Evolutionary conservation across 2,329 filamentous ascomycete species (phyloP), one percentile per base, ranked within the genome.

Genomic region (Didymella exigua): DNA sequence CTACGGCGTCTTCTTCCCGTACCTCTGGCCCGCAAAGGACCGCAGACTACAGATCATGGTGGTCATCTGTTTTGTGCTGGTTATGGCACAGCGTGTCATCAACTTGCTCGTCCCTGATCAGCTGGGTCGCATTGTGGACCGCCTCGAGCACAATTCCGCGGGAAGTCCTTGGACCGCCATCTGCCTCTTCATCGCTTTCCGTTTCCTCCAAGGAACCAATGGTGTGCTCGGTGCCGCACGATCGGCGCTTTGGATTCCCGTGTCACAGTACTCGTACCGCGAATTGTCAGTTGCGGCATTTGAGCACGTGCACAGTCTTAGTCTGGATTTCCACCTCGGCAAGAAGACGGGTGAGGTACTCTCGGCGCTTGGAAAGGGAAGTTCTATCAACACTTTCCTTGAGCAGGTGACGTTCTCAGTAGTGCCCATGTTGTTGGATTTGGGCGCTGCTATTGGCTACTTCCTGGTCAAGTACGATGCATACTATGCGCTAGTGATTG

Each of bases 331-430:
- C 70, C 95, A 99, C 72, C 84, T 98, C 3, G 92, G 91, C 47
- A 99, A 99, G 78, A 91, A 93, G 70, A 99, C 95, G 0, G 95
- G 95, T 59, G 95, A 99, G 76, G 92, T 99, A 9, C 80, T 98
- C 14, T 98, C 93, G 13, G 95, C 95, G 0, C 82, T 99, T 61
- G 96, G 95, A 78, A 99, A 99, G 75, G 95, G 95, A 40, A 93
- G 89, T 57, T 90, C 93, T 3, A 96, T 99, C 80, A 98, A 98
- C 70, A 91, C 89, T 5, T 99, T 99, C 73, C 83, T 99, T 52
- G 95, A 98, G 76, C 92, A 96, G 75, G 87, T 97, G 62, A 98
- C 93, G 0, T 99, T 99, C 71, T 90, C 96, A 72, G 91, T 99
- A 9, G 84, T 96, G 13, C 95, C 95, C 0, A 98, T 97, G 92